Conservation (phyloP, 129 eudicot species). For the Flaveria trinervia region DNA sequence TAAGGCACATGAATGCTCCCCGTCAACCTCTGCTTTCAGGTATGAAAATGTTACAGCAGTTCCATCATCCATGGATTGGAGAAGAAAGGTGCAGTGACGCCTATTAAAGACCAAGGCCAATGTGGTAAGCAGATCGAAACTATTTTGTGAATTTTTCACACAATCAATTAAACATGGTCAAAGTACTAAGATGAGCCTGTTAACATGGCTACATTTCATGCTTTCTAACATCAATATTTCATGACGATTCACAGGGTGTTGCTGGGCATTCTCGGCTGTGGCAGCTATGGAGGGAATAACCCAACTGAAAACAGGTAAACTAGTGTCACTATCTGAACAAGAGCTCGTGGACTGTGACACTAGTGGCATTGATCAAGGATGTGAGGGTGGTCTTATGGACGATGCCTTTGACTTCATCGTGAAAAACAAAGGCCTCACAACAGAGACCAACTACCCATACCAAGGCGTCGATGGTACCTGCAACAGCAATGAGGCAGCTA, state of each 20-base stretch:
- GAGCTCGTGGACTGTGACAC: constrained; percentile 39
- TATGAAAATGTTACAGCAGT: constrained; percentile 35
- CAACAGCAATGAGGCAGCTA: constrained; percentile 24
- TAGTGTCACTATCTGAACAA: constrained; percentile 33
- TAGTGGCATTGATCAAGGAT: constrained; percentile 32
- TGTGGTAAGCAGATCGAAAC: constrained; percentile 31
- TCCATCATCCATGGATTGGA: constrained; percentile 45
- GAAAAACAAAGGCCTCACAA: constrained; percentile 25
- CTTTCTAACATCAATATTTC: neutral
- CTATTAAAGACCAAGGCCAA: constrained; percentile 50
- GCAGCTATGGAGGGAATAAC: constrained; percentile 38
- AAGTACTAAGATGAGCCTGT: neutral
- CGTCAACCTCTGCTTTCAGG: constrained; percentile 20
- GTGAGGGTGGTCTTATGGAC: constrained; percentile 35
- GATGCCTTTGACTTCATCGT: constrained; percentile 31
- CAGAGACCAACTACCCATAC: constrained; percentile 35
- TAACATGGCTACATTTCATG: neutral
- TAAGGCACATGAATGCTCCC: constrained; percentile 29
- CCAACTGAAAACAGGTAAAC: constrained; percentile 30
- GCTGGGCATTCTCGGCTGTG: constrained; percentile 40
- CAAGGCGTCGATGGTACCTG: constrained; percentile 31
- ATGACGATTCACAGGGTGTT: constrained; percentile 22
- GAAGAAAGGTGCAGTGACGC: constrained; percentile 40
- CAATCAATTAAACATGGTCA: neutral
- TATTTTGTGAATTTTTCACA: neutral